Percentiles rank a stretch among this genome's conserved stretches.
Conservation (phyloP, 176 grass and related monocot genomes). For the Luzula sylvatica region DNA sequence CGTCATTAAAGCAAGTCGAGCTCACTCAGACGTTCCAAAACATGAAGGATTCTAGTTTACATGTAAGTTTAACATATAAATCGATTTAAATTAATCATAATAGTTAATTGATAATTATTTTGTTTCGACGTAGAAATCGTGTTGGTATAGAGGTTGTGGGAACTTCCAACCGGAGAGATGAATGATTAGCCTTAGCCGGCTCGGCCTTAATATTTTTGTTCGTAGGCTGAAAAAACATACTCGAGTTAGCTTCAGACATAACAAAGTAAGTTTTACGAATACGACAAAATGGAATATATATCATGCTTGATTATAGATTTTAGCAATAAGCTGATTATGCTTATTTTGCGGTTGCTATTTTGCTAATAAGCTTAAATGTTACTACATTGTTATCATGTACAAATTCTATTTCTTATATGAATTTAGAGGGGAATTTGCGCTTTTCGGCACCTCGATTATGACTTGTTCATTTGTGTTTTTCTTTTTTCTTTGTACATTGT, state of each 20-base stretch:
- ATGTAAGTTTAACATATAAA: constrained; percentile 14
- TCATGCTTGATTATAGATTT: too few relatives aligned
- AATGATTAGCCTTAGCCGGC: not conserved
- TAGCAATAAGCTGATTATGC: too few relatives aligned
- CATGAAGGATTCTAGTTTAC: constrained; percentile 20
- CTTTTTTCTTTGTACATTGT: too few relatives aligned
- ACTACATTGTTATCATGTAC: too few relatives aligned
- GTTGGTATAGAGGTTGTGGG: constrained; percentile 17
- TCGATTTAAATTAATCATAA: not conserved
- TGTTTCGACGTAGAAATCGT: constrained; percentile 21
- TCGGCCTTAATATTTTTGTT: not conserved
- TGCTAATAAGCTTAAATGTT: too few relatives aligned
- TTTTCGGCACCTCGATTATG: too few relatives aligned
- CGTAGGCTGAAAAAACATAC: not conserved
- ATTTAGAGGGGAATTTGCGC: too few relatives aligned
- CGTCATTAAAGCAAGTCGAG: constrained; percentile 30
- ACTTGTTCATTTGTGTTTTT: too few relatives aligned
- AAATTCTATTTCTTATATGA: too few relatives aligned
- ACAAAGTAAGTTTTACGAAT: too few relatives aligned
- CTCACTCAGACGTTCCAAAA: constrained; percentile 19
- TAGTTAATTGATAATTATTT: not conserved
- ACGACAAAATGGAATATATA: too few relatives aligned
- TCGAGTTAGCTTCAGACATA: not conserved
- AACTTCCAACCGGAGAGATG: not conserved
- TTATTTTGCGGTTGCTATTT: too few relatives aligned